Evolutionary conservation across 352 stramenopile genomes (phyloP), one percentile per base, ranked within the genome.

Genomic region (Phytopythium chamaehyphon): DNA sequence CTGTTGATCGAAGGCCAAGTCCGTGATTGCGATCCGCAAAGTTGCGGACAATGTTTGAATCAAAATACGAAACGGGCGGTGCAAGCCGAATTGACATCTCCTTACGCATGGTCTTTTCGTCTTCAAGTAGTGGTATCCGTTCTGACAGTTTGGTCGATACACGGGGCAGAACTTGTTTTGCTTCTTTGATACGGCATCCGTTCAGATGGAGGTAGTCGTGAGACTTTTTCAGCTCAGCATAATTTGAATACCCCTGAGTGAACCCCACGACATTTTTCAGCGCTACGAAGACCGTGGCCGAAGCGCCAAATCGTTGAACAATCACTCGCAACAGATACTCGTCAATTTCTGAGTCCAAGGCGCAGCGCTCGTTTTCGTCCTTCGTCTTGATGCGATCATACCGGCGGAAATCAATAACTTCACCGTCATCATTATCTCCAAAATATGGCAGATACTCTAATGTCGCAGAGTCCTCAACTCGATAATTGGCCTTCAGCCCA

Each of bases 381-480:
- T 78, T 56, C 40, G 59, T 50, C 14, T 40, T 56, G 47, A 92
- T 66, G 3, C 62, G 57, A 43, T 89, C 77, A 53, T 93, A 93
- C 36, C 78, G 70, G 40, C 76, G 78, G 26, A 86, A 54, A 31
- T 90, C 79, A 28, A 93, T 93, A 42, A 76, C 75, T 46, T 74
- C 83, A 18, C 85, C 84, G 24, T 76, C 71, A 40, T 97, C 89
- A 45, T 97, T 73, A 60, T 98, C 92, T 18, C 88, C 90, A 63
- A 97, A 97, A 64, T 96, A 97, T 8, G 90, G 92, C 21, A 96
- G 73, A 55, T 93, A 89, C 1, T 83, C 75, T 44, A 98, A 57
- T 50, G 93, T 86, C n/a, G 77, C 70, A 54, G 97, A 84, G 55
- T 98, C 91, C 46, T 96, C 85, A 7, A 88, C 76, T 9, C 69